Conservation (phyloP, 306 rosid species). For the Citrullus amarus region DNA sequence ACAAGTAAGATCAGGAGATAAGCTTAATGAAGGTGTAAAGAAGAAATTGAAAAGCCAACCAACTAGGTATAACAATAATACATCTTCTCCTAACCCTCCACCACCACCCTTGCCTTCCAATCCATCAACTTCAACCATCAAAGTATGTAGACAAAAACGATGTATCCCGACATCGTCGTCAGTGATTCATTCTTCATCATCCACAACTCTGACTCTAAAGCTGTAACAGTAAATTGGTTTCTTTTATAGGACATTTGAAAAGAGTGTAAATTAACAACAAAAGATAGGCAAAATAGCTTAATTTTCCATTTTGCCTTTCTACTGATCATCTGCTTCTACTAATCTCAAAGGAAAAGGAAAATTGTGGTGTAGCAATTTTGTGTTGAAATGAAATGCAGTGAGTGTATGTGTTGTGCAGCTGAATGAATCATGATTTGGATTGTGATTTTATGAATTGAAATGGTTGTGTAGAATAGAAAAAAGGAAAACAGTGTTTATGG, state of each 20-base stretch:
- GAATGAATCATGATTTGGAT: not conserved
- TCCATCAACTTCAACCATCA: slow-evolving; percentile 7
- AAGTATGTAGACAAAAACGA: slow-evolving; percentile 38
- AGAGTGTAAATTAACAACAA: not conserved
- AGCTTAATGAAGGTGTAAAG: slow-evolving; percentile 38
- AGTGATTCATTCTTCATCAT: slow-evolving; percentile 42
- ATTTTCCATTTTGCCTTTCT: not conserved
- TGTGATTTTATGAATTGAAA: not conserved
- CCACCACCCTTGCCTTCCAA: not conserved
- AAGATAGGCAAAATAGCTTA: not conserved
- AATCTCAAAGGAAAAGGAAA: not conserved
- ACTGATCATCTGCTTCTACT: not conserved
- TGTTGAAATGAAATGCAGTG: not conserved
- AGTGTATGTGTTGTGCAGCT: not conserved
- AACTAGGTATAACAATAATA: slow-evolving; percentile 20
- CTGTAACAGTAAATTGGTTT: not conserved
- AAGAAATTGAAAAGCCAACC: slow-evolving; percentile 58
- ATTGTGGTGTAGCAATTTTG: not conserved
- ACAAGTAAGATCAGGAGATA: slow-evolving; percentile 32
- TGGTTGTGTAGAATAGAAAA: not conserved
- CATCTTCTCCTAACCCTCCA: slow-evolving; percentile 19
- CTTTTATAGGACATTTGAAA: not conserved
- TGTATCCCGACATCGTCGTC: slow-evolving; percentile 31
- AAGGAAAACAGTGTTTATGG: not conserved
- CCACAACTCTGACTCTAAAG: slow-evolving; percentile 37